Evolutionary conservation across 306 rosid genomes (phyloP), one percentile per base, ranked within the genome.

Genomic region (Fragaria nilgerrensis): DNA sequence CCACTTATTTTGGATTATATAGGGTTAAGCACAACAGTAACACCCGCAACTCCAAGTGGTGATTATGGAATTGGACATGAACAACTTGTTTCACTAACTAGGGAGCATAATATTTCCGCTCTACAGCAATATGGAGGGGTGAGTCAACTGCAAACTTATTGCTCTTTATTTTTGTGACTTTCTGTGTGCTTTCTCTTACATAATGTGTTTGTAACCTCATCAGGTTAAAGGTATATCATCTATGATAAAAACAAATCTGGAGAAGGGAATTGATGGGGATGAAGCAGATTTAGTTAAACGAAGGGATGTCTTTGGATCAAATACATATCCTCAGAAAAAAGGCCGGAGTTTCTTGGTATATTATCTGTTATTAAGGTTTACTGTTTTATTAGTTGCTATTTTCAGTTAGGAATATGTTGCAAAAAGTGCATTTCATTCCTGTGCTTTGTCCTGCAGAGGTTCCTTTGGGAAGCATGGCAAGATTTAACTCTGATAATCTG

Each of bases 391-490:
- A 11, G 41, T 37, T 72, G 22, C 6, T 41, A 34, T 36, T 74
- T 37, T 29, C 4, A 25, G 29, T 34, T 50, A 11, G 37, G 22
- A 43, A 39, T 19, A 15, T 45, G 72, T 52, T 49, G 56, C 37
- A 59, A 75, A 53, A 62, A 73, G 73, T 36, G 13, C 53, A 49
- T 19, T 77, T 72, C 63, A 63, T 39, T 69, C 43, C 14, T 71
- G 32, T 70, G 27, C 64, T 39, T 39, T 80, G 76, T 79, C 72
- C 73, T 84, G 78, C 93, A 95, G 97, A 88, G 87, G 84, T 95
- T 95, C 81, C 89, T 92, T 39, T 95, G 99, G 99, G 99, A 95
- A 86, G 88, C 99, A 70, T 95, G 99, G 97, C 96, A 92, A 88
- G 99, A 95, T 86, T 86, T 88, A 48, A 95, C 99, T 61, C 96